Evolutionary conservation across 2,329 filamentous ascomycete species (phyloP).

Genomic region (Pestalotiopsis sp.): DNA sequence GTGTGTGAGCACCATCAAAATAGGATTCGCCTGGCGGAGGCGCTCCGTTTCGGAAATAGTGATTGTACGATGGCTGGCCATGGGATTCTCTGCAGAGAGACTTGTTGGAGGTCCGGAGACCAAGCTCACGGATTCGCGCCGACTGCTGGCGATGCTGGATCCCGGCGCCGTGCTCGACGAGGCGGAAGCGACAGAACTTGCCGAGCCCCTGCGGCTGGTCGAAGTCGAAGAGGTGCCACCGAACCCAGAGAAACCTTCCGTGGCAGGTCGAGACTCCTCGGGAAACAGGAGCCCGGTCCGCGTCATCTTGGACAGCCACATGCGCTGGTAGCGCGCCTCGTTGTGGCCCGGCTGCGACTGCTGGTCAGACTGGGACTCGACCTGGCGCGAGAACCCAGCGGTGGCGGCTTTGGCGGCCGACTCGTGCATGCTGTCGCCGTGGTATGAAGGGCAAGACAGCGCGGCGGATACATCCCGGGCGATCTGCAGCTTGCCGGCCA

Average conservation of each 20-base stretch:
- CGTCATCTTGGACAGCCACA: conserved; percentile 36
- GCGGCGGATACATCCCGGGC: conserved; percentile 26
- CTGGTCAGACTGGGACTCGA: background rate
- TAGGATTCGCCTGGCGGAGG: conserved; percentile 25
- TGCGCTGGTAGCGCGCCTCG: conserved; percentile 30
- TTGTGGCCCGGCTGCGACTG: conserved; percentile 16
- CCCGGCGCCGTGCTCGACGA: conserved; percentile 8
- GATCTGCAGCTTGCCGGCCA: conserved; percentile 32
- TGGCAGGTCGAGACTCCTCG: conserved; percentile 32
- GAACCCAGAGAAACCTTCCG: conserved; percentile 31
- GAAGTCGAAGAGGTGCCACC: conserved; percentile 23
- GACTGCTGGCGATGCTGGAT: conserved; percentile 7
- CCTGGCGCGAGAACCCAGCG: conserved; percentile 16
- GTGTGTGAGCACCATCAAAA: conserved; percentile 32
- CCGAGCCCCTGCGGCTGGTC: conserved; percentile 28
- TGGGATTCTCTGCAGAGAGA: background rate
- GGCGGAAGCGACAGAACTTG: conserved; percentile 22
- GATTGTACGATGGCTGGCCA: background rate
- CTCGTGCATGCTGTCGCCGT: conserved; percentile 33
- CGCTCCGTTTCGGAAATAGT: conserved; percentile 21
- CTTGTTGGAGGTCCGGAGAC: background rate
- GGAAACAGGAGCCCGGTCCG: conserved; percentile 33
- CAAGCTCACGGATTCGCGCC: background rate
- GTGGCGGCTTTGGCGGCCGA: conserved; percentile 30
- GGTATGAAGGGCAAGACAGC: conserved; percentile 28